phyloP scores from a whole-genome alignment of 2,329 filamentous ascomycete genomes.

The Aspergillus tanneri region DNA sequence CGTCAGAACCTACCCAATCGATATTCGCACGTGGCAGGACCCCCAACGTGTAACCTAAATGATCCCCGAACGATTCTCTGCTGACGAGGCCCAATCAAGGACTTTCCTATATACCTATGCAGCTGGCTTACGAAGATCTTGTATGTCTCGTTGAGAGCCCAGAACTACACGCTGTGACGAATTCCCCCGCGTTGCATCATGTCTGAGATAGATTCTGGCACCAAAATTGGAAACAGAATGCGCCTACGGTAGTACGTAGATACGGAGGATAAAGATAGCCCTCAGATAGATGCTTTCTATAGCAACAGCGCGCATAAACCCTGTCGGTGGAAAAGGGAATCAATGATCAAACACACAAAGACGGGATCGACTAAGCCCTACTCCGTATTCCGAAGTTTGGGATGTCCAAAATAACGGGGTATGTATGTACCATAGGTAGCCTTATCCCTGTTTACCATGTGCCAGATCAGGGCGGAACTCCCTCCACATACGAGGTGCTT shows the following conservation, averaged over 20 bases:
- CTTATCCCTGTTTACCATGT: conserved; percentile 14
- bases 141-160: background rate
- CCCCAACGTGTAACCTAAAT: conserved; percentile 18
- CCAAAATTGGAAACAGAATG: background rate
- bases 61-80: conserved; percentile 10
- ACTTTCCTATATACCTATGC: background rate
- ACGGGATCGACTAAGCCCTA: conserved; percentile 12
- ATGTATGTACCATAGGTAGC: too few species aligned
- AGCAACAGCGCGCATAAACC: background rate
- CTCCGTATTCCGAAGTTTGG: background rate
- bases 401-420: background rate
- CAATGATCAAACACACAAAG: background rate
- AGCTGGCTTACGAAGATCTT: background rate
- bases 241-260: background rate
- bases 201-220: background rate
- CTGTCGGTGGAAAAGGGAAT: background rate
- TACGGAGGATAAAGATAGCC: background rate
- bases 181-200: background rate
- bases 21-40: conserved; percentile 16
- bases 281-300: background rate
- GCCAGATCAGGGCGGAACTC: background rate
- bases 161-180: background rate
- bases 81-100: conserved; percentile 3
- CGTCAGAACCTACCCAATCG: background rate
- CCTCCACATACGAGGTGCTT: background rate